phyloP scores from a whole-genome alignment of 306 rosid species.

The Coriaria nepalensis region DNA sequence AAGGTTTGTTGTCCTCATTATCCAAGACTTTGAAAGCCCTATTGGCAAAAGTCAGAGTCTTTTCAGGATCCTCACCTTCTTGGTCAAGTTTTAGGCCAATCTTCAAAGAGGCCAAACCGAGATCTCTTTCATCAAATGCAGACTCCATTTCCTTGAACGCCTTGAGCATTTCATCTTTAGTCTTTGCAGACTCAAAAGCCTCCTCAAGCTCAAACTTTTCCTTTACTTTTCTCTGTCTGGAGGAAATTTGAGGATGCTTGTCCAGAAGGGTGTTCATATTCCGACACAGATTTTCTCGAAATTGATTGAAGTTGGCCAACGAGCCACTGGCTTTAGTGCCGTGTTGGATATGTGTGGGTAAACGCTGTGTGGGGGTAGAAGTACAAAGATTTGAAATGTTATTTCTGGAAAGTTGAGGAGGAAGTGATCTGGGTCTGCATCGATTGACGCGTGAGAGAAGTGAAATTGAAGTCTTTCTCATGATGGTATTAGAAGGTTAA shows the following conservation, averaged over 20 bases:
- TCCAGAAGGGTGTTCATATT: conserved; percentile 40
- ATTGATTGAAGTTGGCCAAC: conserved; percentile 24
- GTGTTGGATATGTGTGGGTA: conserved; percentile 22
- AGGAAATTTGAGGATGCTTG: conserved; percentile 28
- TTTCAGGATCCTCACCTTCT: conserved; percentile 79
- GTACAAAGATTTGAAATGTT: conserved; percentile 19
- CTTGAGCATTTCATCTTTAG: conserved; percentile 46
- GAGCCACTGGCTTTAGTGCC: conserved; percentile 26
- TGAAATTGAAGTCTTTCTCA: conserved; percentile 48
- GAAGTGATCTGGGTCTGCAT: conserved; percentile 14
- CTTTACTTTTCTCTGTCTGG: conserved; percentile 45
- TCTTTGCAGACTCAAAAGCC: conserved; percentile 62
- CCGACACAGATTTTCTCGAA: conserved; percentile 34
- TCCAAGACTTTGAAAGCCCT: conserved; percentile 64
- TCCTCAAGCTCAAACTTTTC: conserved; percentile 50
- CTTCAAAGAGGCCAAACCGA: conserved; percentile 67
- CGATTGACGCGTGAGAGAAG: conserved; percentile 32
- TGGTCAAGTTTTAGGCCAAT: conserved; percentile 56
- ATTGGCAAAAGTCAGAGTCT: conserved; percentile 43
- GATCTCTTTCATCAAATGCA: conserved; percentile 47
- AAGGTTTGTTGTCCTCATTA: conserved; percentile 29
- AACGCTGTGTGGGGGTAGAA: conserved; percentile 12
- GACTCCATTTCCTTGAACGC: conserved; percentile 60
- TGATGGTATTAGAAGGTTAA: conserved; percentile 12
- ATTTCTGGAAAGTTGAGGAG: conserved; percentile 18